Evolutionary conservation across 2,329 filamentous ascomycete species (phyloP).

Genomic region (Colletotrichum noveboracense): DNA sequence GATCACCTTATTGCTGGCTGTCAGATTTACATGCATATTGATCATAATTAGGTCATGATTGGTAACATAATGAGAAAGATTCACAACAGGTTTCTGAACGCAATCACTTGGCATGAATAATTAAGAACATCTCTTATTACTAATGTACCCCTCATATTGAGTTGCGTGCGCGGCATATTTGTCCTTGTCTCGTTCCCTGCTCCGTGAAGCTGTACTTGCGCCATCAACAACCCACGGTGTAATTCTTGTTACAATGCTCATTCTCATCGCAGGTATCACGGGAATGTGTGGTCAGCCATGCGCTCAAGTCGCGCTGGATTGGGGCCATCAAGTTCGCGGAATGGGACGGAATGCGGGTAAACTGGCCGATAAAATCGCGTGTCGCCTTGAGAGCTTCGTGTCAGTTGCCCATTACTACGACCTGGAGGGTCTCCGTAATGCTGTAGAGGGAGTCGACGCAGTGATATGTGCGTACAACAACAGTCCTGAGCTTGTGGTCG

Average conservation of each 20-base stretch:
- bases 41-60: neutral
- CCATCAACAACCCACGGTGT: neutral
- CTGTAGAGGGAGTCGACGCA: neutral
- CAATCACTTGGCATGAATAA: neutral
- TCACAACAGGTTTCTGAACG: neutral
- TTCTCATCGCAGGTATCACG: neutral
- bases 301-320: neutral
- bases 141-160: neutral
- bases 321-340: neutral
- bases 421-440: neutral
- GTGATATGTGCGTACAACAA: neutral
- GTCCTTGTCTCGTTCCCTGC: neutral
- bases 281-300: neutral
- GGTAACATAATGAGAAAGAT: neutral
- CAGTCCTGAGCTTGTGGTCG: neutral
- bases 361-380: neutral
- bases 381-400: neutral
- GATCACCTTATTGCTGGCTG: no score
- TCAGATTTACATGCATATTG: neutral
- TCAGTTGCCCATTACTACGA: neutral
- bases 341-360: neutral
- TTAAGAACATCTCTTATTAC: neutral
- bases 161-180: neutral
- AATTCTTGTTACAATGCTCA: neutral
- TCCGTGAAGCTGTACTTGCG: neutral